These are phyloP conservation scores for Talaromyces sp. DNA, from an alignment of 2,329 filamentous ascomycete genomes.

Conservation along the genomic window DNA sequence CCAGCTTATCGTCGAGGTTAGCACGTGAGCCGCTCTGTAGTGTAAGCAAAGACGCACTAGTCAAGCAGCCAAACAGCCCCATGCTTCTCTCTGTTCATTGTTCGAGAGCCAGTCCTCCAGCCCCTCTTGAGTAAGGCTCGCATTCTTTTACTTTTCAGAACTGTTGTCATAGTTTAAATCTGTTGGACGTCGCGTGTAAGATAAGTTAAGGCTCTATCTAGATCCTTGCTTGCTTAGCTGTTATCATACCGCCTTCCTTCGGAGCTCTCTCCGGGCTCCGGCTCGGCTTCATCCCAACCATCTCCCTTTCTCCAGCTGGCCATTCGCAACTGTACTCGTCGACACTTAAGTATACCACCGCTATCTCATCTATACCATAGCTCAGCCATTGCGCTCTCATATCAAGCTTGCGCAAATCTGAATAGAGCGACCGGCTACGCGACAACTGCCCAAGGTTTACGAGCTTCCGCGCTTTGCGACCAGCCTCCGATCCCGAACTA, in stretches of 20 bases:
- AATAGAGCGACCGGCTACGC: neutral
- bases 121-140: neutral
- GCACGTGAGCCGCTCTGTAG: slow-evolving; percentile 7
- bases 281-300: neutral
- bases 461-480: slow-evolving; percentile 23
- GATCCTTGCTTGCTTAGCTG: neutral
- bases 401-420: neutral
- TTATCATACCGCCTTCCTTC: neutral
- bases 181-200: neutral
- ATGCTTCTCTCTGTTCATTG: neutral
- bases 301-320: neutral
- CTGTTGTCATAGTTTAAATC: neutral
- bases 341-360: neutral
- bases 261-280: slow-evolving; percentile 2
- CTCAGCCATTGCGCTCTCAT: no score
- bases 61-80: neutral
- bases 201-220: neutral
- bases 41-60: slow-evolving; percentile 1
- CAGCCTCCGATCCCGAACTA: neutral
- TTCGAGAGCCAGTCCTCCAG: neutral
- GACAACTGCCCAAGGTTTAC: slow-evolving; percentile 30
- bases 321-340: neutral
- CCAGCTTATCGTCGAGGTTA: slow-evolving; percentile 2
- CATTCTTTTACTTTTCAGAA: neutral
- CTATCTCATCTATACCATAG: neutral